Evolutionary conservation across 768 basidiomycete species (phyloP), one percentile per base, ranked within the genome.

Genomic region (Auricularia sp.): DNA sequence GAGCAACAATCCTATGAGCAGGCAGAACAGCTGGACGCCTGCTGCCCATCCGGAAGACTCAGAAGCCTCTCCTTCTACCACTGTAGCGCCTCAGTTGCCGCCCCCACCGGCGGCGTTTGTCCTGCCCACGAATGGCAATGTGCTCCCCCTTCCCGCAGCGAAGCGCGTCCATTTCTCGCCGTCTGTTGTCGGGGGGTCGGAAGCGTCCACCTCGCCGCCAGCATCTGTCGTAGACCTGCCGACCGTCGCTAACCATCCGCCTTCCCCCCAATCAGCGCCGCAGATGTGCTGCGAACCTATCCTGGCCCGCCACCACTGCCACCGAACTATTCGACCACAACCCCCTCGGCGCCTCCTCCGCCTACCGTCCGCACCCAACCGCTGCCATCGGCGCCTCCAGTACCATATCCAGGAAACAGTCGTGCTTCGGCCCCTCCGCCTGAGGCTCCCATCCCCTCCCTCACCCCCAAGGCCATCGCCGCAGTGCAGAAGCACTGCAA

Each of bases 401-500:
- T 70, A 4, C 70, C 71, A 0, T 65, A 65, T 33, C 63, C 63
- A 1, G 51, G 33, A 58, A 42, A 7, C 39, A 42, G 42, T 51
- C 62, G 51, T 21, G 43, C 42, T n/a, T 56, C 33, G 53, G 61
- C 36, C 34, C 33, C 72, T 33, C 39, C 39, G 12, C 39, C 39
- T 14, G 39, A 42, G 39, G 39, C 39, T 8, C 68, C 2, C 44
- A 62, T 11, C 67, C 69, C 12, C 8, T 85, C 86, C 36, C 74
- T 93, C 58, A 84, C 88, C 1, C 85, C 89, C 3, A 77, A 77
- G 62, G 71, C 86, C 62, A 81, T 97, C 33, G 79, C 86, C 21
- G 84, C 87, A 67, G 85, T 84, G 14, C 95, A 99, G 79, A 97
- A 91, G 72, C 93, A 95, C 70, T 93, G 93, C 69, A 83, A 84